Evolutionary conservation across 179 eudicot genomes (phyloP).

Genomic region (Beta lomatogona): DNA sequence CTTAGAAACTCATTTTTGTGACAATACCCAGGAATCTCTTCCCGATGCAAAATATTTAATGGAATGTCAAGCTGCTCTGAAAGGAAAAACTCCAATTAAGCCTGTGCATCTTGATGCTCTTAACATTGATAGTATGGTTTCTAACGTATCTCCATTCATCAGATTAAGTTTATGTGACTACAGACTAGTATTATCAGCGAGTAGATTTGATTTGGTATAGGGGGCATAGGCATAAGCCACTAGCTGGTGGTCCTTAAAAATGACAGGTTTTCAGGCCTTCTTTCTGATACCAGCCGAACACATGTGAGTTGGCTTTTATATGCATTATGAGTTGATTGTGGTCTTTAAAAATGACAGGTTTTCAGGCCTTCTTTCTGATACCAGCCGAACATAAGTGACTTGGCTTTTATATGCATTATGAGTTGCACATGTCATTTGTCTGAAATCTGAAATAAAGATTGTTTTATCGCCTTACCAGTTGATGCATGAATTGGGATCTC

Average conservation of each 20-base stretch:
- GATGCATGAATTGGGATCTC: too few relatives aligned
- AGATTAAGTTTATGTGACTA: background rate
- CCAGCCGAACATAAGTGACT: slow-evolving; percentile 27
- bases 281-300: slow-evolving; percentile 32
- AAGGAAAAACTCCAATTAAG: slow-evolving; percentile 46
- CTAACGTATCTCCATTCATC: background rate
- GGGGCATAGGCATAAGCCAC: slow-evolving; percentile 35
- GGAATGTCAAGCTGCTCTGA: slow-evolving; percentile 50
- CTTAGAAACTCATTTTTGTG: background rate
- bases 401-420: background rate
- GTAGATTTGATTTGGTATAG: slow-evolving; percentile 13
- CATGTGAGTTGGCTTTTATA: slow-evolving; percentile 21
- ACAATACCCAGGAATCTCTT: slow-evolving; percentile 49
- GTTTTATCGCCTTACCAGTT: too few relatives aligned
- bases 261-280: slow-evolving; percentile 27
- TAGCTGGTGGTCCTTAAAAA: slow-evolving; percentile 17
- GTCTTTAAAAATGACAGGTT: slow-evolving; percentile 11
- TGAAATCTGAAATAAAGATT: too few relatives aligned
- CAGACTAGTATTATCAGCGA: background rate
- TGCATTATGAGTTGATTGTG: slow-evolving; percentile 6
- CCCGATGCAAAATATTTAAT: slow-evolving; percentile 44
- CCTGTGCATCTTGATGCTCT: slow-evolving; percentile 38
- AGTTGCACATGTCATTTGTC: background rate
- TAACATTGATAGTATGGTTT: slow-evolving; percentile 60
- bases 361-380: slow-evolving; percentile 36